Evolutionary conservation across 2,329 filamentous ascomycete species (phyloP).

Genomic region (Elsinoe arachidis): DNA sequence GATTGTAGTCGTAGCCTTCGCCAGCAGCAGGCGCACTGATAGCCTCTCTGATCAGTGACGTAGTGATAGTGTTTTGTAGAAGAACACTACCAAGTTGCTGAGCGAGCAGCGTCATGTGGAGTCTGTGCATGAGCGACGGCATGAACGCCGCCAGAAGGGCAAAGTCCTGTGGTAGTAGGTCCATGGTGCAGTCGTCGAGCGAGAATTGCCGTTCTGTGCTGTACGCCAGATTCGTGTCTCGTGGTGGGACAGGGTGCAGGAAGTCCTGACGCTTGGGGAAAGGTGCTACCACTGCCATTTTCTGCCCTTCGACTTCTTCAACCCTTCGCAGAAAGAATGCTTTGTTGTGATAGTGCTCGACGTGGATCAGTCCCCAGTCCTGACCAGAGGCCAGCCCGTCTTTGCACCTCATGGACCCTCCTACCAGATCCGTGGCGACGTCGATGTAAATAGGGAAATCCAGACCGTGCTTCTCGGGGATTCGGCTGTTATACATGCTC

Average conservation of each 20-base stretch:
- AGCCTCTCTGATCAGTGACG: constrained; percentile 55
- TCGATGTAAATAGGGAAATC: background rate
- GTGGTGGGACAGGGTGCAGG: constrained; percentile 36
- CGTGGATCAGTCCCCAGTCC: constrained; percentile 17
- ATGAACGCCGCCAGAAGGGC: constrained; percentile 52
- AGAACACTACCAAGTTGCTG: constrained; percentile 49
- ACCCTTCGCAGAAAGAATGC: constrained; percentile 18
- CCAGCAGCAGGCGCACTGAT: constrained; percentile 57
- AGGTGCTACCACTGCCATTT: constrained; percentile 19
- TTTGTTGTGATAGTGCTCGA: constrained; percentile 16
- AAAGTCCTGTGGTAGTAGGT: constrained; percentile 38
- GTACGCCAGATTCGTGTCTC: constrained; percentile 23
- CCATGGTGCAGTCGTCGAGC: constrained; percentile 38
- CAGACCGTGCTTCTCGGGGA: background rate
- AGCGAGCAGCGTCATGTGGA: constrained; percentile 58
- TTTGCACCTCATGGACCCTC: background rate
- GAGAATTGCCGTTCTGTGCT: constrained; percentile 31
- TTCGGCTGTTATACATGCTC: background rate
- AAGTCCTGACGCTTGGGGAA: constrained; percentile 53
- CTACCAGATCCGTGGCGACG: background rate
- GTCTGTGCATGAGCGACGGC: constrained; percentile 62
- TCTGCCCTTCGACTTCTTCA: background rate
- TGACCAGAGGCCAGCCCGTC: background rate
- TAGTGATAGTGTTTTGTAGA: constrained; percentile 46
- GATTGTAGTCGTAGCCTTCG: constrained; percentile 63